These are phyloP conservation scores for Pterocarpus santalinus DNA, from an alignment of 306 rosid species.

Conservation along the genomic window DNA sequence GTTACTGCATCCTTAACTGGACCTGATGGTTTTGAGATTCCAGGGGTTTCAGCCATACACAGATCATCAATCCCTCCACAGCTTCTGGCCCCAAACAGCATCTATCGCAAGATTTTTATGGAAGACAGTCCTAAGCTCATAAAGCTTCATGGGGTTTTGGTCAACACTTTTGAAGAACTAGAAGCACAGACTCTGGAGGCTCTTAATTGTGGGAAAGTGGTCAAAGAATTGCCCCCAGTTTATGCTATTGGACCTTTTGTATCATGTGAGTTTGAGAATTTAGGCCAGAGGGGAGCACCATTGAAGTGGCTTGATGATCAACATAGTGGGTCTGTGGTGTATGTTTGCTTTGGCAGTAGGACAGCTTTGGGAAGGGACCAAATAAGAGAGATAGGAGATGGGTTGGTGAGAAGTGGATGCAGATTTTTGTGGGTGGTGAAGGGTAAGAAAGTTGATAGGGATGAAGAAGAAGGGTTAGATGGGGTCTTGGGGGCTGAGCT, in stretches of 20 bases:
- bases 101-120: constrained; percentile 32
- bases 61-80: constrained; percentile 57
- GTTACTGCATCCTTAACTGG: background rate
- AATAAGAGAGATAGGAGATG: constrained; percentile 56
- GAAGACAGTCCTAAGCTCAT: constrained; percentile 46
- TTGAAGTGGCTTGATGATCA: constrained; percentile 54
- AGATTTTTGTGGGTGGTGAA: constrained; percentile 66
- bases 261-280: constrained; percentile 57
- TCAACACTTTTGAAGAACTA: constrained; percentile 51
- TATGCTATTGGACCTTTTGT: constrained; percentile 52
- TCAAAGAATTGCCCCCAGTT: constrained; percentile 46
- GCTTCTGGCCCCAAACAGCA: constrained; percentile 30
- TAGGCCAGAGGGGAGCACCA: background rate
- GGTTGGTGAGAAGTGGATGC: constrained; percentile 52
- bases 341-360: constrained; percentile 59
- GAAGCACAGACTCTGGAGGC: constrained; percentile 47
- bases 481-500: constrained; percentile 50
- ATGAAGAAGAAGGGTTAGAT: constrained; percentile 48
- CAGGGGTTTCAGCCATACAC: constrained; percentile 47
- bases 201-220: constrained; percentile 41
- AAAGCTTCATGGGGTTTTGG: constrained; percentile 50
- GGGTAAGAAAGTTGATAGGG: constrained; percentile 56
- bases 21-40: constrained; percentile 41
- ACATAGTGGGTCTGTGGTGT: constrained; percentile 55
- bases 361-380: constrained; percentile 53